These are phyloP conservation scores for Symbiodinium pilosum DNA, from an alignment of 73 alveolate genomes.

Conservation along the genomic window DNA sequence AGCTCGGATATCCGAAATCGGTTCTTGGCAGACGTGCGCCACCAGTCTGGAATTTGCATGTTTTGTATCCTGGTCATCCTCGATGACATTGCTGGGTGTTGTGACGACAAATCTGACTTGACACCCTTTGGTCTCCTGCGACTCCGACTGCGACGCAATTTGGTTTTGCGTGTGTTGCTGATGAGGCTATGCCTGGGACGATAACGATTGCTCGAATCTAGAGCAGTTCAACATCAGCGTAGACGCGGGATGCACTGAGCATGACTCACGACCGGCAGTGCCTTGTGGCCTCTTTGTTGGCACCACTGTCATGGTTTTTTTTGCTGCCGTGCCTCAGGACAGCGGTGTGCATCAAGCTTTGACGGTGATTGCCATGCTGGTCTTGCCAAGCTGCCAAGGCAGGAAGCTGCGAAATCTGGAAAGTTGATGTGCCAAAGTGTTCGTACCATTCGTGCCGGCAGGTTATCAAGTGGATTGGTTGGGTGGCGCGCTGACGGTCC, in stretches of 20 bases:
- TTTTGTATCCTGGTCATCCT: no score
- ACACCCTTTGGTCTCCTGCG: no score
- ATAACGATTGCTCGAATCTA: conserved; percentile 56
- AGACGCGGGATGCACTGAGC: neutral
- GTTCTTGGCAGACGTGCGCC: conserved; percentile 43
- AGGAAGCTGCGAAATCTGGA: neutral
- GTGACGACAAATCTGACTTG: no score
- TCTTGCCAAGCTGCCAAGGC: conserved; percentile 57
- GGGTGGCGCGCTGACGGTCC: neutral
- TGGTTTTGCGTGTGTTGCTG: neutral
- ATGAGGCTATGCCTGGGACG: conserved; percentile 50
- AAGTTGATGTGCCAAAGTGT: no score
- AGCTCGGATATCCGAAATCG: conserved; percentile 60
- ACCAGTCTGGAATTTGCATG: neutral
- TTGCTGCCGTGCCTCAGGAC: neutral
- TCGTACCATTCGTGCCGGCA: neutral
- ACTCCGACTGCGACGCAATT: no score
- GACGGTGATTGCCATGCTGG: conserved; percentile 69
- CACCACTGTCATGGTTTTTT: no score
- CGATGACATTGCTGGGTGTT: no score
- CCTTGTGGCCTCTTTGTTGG: no score
- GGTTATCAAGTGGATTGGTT: conserved; percentile 36
- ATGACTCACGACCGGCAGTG: neutral
- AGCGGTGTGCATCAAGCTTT: conserved; percentile 50
- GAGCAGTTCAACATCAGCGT: conserved; percentile 78